Evolutionary conservation across 495 filamentous ascomycete species (phyloP).

Genomic region (Podospora pseudoanserina): DNA sequence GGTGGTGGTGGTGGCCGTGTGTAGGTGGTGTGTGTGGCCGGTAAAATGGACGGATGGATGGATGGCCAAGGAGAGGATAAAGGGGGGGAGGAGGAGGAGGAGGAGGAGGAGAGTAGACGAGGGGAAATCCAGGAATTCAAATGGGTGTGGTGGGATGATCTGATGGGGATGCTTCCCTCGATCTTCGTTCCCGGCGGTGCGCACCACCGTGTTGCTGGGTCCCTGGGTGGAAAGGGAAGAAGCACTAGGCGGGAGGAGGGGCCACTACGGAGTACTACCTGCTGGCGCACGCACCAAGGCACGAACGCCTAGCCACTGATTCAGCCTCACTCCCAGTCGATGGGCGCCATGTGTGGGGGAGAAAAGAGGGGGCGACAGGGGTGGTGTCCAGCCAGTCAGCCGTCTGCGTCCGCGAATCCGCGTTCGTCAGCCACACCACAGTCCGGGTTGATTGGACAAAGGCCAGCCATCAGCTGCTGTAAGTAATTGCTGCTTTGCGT

Average conservation of each 20-base stretch:
- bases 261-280: not conserved
- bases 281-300: slow-evolving; percentile 19
- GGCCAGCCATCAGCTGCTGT: not conserved
- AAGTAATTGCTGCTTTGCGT: not conserved
- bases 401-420: slow-evolving; percentile 10
- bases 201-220: not conserved
- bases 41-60: not conserved
- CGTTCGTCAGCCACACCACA: slow-evolving; percentile 18
- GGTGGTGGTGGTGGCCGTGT: not conserved
- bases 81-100: slow-evolving; percentile 9
- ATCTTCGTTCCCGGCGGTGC: not conserved
- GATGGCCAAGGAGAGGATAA: not conserved
- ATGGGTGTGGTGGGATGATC: slow-evolving; percentile 17
- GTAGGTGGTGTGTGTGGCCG: not conserved
- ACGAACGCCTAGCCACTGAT: slow-evolving; percentile 19
- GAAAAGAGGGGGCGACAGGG: slow-evolving; percentile 15
- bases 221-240: slow-evolving; percentile 1
- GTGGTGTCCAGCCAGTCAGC: slow-evolving; percentile 14
- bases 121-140: slow-evolving; percentile 7
- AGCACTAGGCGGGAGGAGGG: slow-evolving; percentile 13
- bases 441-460: slow-evolving; percentile 6
- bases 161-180: slow-evolving; percentile 13
- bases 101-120: slow-evolving; percentile 7
- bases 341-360: slow-evolving; percentile 15
- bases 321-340: slow-evolving; percentile 31